phyloP scores from a whole-genome alignment of 2,329 filamentous ascomycete species.

The Alternaria brassicicola region DNA sequence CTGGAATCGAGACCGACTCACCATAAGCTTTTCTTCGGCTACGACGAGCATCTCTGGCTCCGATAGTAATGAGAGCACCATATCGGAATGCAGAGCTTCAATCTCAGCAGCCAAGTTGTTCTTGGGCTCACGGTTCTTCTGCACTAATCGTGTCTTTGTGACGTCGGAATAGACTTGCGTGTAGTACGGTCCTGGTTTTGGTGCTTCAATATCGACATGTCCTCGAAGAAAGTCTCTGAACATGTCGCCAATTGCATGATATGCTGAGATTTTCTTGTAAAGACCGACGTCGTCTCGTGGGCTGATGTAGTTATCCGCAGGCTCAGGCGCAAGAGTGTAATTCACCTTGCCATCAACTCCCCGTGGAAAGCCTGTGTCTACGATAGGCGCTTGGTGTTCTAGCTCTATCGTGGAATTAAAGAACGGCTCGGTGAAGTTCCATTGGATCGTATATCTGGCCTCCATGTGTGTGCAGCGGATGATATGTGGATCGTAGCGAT shows the following conservation, averaged over 20 bases:
- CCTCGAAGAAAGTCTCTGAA: conserved; percentile 42
- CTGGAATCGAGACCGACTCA: conserved; percentile 31
- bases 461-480: conserved; percentile 44
- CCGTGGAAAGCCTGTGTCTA: conserved; percentile 39
- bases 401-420: conserved; percentile 29
- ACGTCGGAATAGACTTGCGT: conserved; percentile 41
- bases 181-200: conserved; percentile 36
- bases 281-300: conserved; percentile 29
- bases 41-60: conserved; percentile 42
- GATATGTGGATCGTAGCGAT: conserved; percentile 38
- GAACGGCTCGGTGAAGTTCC: conserved; percentile 40
- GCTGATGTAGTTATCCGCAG: conserved; percentile 32
- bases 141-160: conserved; percentile 53
- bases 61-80: conserved; percentile 45
- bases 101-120: conserved; percentile 30
- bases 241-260: conserved; percentile 42
- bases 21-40: conserved; percentile 13
- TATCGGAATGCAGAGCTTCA: conserved; percentile 42
- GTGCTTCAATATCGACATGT: conserved; percentile 37
- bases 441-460: conserved; percentile 42
- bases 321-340: conserved; percentile 33
- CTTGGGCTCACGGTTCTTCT: conserved; percentile 38
- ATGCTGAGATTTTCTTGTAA: conserved; percentile 45
- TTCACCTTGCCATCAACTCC: conserved; percentile 49
- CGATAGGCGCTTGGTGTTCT: conserved; percentile 34